Base-by-base conservation (phyloP, 257 asterid genomes). In the Solanum appendiculatum region DNA sequence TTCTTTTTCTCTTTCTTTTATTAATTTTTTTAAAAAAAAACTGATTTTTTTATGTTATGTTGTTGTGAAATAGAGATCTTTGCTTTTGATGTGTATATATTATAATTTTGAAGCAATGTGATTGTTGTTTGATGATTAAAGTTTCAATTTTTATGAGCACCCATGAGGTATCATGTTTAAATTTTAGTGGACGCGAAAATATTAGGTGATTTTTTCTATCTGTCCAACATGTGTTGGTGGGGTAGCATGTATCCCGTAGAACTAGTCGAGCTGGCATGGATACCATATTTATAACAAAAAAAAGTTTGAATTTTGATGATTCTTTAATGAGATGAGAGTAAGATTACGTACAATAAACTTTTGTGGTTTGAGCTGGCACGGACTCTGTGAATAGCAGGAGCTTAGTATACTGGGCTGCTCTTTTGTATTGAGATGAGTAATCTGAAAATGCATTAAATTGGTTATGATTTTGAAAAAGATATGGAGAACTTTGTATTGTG, bases 51-150 rank as follows among this genome's bases (percentile, higher is more conserved):
- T 5, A 80, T 46, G 66, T 46, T 27, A 68, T 46, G 5, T 46
- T 80, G 42, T 80, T 80, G 54, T 46, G 6, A 80, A 4, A 80
- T 18, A 29, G 58, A 78, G 83, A 63, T 85, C 33, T 73, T 84
- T 85, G 20, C 69, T 23, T 86, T 44, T 88, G 89, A 87, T 91
- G 64, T 70, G 25, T 81, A n/a, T 27, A 21, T 29, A 9, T 75
- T 54, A n/a, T 63, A 29, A 25, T 63, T 63, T n/a, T 78, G 8
- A 78, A 78, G 63, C 63, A 44, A 44, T 78, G 84, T 44, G 39
- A 0, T 78, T 78, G 39, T 77, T 7, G 14, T 42, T 77, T 77
- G 0, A 25, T 14, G 16, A 9, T 36, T n/a, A 25, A 14, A 77
- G 84, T 40, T 42, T 42, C 36, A 15, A 42, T 42, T 27, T 77